Evolutionary conservation across 192 early-diverging fungal species (phyloP), one percentile per base, ranked within the genome.

Genomic region (Umbelopsis vinacea): DNA sequence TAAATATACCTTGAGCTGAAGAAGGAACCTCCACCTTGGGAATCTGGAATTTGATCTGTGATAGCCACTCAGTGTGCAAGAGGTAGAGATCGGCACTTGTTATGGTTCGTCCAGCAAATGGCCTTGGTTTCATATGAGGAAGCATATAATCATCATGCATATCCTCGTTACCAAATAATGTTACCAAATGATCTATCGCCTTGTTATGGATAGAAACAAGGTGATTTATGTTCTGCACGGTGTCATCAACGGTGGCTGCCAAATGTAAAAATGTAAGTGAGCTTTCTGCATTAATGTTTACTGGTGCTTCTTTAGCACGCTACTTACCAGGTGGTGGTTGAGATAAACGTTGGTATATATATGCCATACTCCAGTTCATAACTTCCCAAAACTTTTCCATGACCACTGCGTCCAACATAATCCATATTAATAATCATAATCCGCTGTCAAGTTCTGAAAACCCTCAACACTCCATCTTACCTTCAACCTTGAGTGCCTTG

Each of bases 61-160:
- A 63, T 12, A 63, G 26, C 57, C 57, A 63, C 7, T 63, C 57
- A 19, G 29, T 63, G 26, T 63, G 57, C 29, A 63, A 37, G 26
- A 63, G 57, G 19, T 63, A 63, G 6, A 63, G 57, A 17, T 63
- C 57, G 29, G 57, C 57, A 63, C 57, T 63, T 50, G 48, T 63
- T 6, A 63, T n/a, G 12, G 57, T 63, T 63, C 57, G 26, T 37
- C 57, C 57, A 37, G 57, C 26, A 35, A 37, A 63, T n/a, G 57
- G 29, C 35, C 33, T 22, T 38, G 57, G 26, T 3, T 37, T 29
- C 33, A 63, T 63, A 63, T 11, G 14, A 19, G 57, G 57, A 29
- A 63, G 33, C 33, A 37, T 63, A 26, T 19, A 63, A 3, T 12
- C 0, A 37, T 63, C 57, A 37, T 63, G 26, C 40, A 19, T 14